Conservation (phyloP, 2,329 filamentous ascomycete species). For the Cryphonectria radicalis region DNA sequence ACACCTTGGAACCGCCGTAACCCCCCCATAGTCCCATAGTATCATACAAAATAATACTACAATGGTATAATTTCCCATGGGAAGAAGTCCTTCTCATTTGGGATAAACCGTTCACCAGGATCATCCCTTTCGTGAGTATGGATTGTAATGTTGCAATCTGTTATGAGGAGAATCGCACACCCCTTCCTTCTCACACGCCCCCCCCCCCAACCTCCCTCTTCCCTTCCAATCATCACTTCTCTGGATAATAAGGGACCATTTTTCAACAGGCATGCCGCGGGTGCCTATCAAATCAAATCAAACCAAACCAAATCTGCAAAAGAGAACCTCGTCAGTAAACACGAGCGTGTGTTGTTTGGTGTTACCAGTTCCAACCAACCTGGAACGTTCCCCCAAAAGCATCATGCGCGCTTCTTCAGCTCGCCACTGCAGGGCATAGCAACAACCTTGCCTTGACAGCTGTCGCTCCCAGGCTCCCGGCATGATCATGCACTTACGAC, state of each 20-base stretch:
- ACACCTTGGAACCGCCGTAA: slow-evolving; percentile 3
- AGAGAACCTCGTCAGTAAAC: background rate
- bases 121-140: background rate
- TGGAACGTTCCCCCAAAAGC: background rate
- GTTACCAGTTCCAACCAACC: background rate
- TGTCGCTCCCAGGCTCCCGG: background rate
- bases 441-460: background rate
- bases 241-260: background rate
- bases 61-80: background rate
- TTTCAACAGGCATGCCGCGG: background rate
- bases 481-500: background rate
- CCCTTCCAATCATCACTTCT: background rate
- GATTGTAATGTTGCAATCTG: background rate
- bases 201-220: too few species aligned
- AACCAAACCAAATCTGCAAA: too few species aligned
- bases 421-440: background rate
- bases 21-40: background rate
- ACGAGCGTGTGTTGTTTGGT: background rate
- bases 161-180: too few species aligned
- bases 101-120: slow-evolving; percentile 1
- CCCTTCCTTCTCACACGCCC: too few species aligned
- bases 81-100: background rate
- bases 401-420: background rate
- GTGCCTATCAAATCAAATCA: background rate
- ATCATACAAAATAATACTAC: background rate